Conservation (phyloP, 257 asterid genomes). For the Voacanga thouarsii region DNA sequence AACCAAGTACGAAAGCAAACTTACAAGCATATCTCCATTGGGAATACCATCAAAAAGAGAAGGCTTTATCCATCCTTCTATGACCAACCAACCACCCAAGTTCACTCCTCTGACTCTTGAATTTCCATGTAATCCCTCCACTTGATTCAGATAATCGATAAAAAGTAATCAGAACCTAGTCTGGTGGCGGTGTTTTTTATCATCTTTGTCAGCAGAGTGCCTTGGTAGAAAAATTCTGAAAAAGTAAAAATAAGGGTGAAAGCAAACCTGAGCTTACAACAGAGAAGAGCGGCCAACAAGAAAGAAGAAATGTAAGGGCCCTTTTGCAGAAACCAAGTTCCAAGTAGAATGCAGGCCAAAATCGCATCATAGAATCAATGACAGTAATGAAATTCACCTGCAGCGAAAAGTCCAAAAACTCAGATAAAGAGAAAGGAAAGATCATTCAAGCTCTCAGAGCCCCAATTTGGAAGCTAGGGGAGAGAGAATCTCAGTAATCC, state of each 20-base stretch:
- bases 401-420: conserved; percentile 7
- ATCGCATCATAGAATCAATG: conserved; percentile 25
- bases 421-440: conserved; percentile 4
- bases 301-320: conserved; percentile 42
- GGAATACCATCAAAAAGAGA: conserved; percentile 70
- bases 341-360: conserved; percentile 38
- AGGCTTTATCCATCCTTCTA: conserved; percentile 88
- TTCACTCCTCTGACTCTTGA: conserved; percentile 76
- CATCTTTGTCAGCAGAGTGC: background rate
- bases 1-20: conserved; percentile 18
- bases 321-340: conserved; percentile 46
- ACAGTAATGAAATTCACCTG: conserved; percentile 20
- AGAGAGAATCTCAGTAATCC: conserved; percentile 29
- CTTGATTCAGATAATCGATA: conserved; percentile 25
- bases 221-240: background rate
- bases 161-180: background rate
- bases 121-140: conserved; percentile 53
- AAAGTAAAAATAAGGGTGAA: background rate
- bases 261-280: conserved; percentile 56
- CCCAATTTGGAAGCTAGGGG: conserved; percentile 21
- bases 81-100: conserved; percentile 85
- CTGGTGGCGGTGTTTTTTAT: background rate
- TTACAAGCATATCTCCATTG: conserved; percentile 75
- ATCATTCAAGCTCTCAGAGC: conserved; percentile 12
- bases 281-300: conserved; percentile 39